phyloP scores from a whole-genome alignment of 352 stramenopile species.

The Globisporangium cederbergense region DNA sequence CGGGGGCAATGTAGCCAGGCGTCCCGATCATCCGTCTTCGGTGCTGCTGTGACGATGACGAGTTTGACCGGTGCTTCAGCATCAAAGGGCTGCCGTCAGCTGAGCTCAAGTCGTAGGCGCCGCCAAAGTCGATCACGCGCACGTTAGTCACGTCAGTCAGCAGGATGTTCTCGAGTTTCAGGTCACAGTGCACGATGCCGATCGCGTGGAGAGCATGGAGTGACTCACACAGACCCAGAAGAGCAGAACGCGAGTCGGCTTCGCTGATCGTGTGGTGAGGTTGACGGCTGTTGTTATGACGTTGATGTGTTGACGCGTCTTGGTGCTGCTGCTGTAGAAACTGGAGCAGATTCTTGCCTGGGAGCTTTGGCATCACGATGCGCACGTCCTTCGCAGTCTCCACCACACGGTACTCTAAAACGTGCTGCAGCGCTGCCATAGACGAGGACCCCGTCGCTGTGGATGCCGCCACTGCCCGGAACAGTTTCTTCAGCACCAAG shows the following conservation, averaged over 20 bases:
- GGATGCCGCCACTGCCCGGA: constrained; percentile 7
- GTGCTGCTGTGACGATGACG: neutral
- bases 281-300: neutral
- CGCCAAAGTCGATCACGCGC: constrained; percentile 62
- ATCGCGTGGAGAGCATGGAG: constrained; percentile 91
- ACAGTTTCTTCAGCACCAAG: constrained; percentile 36
- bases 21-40: constrained; percentile 35
- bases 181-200: constrained; percentile 95
- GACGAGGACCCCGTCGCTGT: constrained; percentile 3
- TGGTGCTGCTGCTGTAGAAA: constrained; percentile 25
- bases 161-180: constrained; percentile 97
- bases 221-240: constrained; percentile 47
- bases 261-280: constrained; percentile 23
- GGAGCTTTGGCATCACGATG: constrained; percentile 55
- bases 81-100: neutral
- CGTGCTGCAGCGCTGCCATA: constrained; percentile 17
- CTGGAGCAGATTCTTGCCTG: constrained; percentile 40
- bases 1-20: constrained; percentile 59
- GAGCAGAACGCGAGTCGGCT: constrained; percentile 41
- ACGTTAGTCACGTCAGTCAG: constrained; percentile 30
- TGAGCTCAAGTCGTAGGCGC: constrained; percentile 34
- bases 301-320: neutral
- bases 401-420: constrained; percentile 46
- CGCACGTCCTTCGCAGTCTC: constrained; percentile 41
- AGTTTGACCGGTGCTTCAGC: neutral